A percentile compares a stretch with the other conserved stretches of the same genome.
phyloP scores from a whole-genome alignment of 2,329 filamentous ascomycete genomes.

The Harringtonia aguacate region DNA sequence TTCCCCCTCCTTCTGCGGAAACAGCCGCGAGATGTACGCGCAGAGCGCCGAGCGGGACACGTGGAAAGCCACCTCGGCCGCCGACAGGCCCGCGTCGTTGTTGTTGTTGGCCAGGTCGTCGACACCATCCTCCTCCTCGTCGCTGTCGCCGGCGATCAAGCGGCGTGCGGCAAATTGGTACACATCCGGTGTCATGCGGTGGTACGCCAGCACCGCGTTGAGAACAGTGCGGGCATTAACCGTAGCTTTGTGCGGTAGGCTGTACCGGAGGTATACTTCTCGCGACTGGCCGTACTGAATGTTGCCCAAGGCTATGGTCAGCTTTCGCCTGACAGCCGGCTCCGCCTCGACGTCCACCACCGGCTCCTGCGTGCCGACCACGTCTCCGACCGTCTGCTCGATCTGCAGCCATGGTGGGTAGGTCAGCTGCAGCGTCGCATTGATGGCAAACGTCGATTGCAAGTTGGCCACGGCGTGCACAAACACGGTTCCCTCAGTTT shows the following conservation, averaged over 20 bases:
- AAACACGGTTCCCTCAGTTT: slow-evolving; percentile 39
- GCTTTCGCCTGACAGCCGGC: slow-evolving; percentile 3
- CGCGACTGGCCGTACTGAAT: slow-evolving; percentile 52
- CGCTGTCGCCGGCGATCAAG: too few species aligned
- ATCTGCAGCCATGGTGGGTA: slow-evolving; percentile 26
- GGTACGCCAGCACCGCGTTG: slow-evolving; percentile 23
- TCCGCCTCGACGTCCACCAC: background rate
- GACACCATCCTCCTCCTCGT: too few species aligned
- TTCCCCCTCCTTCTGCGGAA: slow-evolving; percentile 27
- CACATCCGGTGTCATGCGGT: slow-evolving; percentile 14
- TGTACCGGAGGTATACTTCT: slow-evolving; percentile 36
- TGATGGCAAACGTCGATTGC: slow-evolving; percentile 44
- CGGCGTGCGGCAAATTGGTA: background rate
- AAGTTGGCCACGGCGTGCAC: slow-evolving; percentile 51
- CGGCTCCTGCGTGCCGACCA: slow-evolving; percentile 24
- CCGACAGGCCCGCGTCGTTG: slow-evolving; percentile 12
- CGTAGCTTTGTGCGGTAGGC: slow-evolving; percentile 10
- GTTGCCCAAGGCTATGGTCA: slow-evolving; percentile 36
- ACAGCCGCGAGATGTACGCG: slow-evolving; percentile 34
- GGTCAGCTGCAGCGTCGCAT: slow-evolving; percentile 30
- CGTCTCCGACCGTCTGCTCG: slow-evolving; percentile 25
- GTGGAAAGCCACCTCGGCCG: slow-evolving; percentile 36
- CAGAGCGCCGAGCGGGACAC: slow-evolving; percentile 38
- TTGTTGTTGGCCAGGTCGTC: background rate
- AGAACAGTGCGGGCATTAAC: slow-evolving; percentile 12